Evolutionary conservation across 2,329 filamentous ascomycete species (phyloP).

Genomic region (Epichloe amarillans): DNA sequence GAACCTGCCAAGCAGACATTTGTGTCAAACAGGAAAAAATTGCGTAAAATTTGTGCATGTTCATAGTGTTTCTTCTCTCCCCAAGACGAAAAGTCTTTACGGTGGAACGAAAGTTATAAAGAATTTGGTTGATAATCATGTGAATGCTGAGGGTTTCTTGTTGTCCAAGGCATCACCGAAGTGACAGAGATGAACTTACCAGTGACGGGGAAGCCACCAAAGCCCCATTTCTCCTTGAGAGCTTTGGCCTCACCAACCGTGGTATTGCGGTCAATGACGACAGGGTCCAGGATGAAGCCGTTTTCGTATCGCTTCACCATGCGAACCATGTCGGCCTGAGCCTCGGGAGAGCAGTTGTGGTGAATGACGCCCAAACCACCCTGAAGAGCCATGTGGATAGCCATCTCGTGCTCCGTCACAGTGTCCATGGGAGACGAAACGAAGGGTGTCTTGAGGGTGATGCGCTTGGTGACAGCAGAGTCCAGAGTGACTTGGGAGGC

Average conservation of each 20-base stretch:
- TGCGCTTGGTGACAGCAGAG: conserved; percentile 86
- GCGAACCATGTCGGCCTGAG: conserved; percentile 96
- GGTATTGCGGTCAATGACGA: conserved; percentile 76
- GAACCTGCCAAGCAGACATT: background rate
- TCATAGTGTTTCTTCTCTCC: conserved; percentile 40
- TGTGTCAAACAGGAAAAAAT: background rate
- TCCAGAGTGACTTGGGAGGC: conserved; percentile 81
- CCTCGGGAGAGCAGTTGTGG: conserved; percentile 97
- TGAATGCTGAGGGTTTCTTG: conserved; percentile 17
- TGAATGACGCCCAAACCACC: conserved; percentile 90
- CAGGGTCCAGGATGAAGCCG: conserved; percentile 92
- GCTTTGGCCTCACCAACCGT: conserved; percentile 85
- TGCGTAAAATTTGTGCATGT: conserved; percentile 8
- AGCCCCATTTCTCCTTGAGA: conserved; percentile 96
- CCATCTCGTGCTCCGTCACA: conserved; percentile 98
- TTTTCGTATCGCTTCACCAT: conserved; percentile 99
- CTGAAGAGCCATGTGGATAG: conserved; percentile 87
- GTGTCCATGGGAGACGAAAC: conserved; percentile 99
- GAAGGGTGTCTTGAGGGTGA: conserved; percentile 91
- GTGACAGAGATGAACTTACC: conserved; percentile 48
- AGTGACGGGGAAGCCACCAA: conserved; percentile 96
- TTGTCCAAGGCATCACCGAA: background rate
- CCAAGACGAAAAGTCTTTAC: conserved; percentile 77
- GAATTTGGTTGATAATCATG: conserved; percentile 65
- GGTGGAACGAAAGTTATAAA: conserved; percentile 99